These are phyloP conservation scores for Aegilops umbellulata DNA, from an alignment of 176 grass and related monocot species.

Conservation along the genomic window DNA sequence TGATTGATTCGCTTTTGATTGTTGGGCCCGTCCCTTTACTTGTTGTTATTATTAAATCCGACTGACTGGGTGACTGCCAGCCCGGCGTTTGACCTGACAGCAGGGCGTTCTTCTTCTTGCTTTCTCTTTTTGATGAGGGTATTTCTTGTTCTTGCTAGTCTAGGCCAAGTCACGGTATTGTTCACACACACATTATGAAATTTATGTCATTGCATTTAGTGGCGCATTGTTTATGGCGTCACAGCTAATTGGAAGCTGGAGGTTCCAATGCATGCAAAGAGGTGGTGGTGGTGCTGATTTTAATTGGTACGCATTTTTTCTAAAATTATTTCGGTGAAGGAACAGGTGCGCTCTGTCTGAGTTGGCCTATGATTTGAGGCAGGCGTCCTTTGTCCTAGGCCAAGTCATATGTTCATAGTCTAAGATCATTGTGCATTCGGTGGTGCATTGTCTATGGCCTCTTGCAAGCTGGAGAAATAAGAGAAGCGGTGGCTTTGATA, in stretches of 20 bases:
- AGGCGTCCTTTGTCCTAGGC: too few relatives aligned
- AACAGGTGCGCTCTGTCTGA: background rate
- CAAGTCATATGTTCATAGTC: too few relatives aligned
- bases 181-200: background rate
- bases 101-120: background rate
- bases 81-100: conserved; percentile 28
- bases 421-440: too few relatives aligned
- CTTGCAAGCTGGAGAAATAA: background rate
- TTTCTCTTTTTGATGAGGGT: too few relatives aligned
- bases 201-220: background rate
- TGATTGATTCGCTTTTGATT: background rate
- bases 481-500: background rate
- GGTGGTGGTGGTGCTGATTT: background rate
- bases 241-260: background rate
- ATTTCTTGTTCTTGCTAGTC: background rate
- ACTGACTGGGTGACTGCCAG: conserved; percentile 4
- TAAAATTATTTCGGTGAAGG: background rate
- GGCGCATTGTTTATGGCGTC: background rate
- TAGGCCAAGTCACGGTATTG: background rate
- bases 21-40: background rate
- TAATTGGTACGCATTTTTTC: background rate
- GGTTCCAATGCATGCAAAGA: background rate
- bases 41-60: background rate
- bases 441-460: background rate
- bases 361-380: too few relatives aligned